Percentiles rank a stretch among this genome's conserved stretches.
These are phyloP conservation scores for Cyberlindnera saturnus DNA, from an alignment of 805 yeast genomes.

Conservation along the genomic window DNA sequence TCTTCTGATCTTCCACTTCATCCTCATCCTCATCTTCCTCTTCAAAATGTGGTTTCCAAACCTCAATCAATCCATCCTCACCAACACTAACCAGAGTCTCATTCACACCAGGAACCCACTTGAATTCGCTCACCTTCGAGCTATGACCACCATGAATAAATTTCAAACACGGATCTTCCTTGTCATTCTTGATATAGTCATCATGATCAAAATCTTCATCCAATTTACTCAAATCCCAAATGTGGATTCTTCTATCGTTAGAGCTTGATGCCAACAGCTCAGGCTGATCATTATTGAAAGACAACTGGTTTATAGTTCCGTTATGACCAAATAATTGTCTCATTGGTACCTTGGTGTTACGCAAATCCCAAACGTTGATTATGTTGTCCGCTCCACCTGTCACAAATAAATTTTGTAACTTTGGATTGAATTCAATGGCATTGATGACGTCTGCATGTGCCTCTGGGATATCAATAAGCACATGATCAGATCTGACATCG, in stretches of 20 bases:
- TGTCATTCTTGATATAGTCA: conserved; percentile 47
- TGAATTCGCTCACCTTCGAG: conserved; percentile 57
- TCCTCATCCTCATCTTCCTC: conserved; percentile 35
- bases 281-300: conserved; percentile 46
- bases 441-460: conserved; percentile 62
- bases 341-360: conserved; percentile 53
- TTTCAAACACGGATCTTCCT: conserved; percentile 68
- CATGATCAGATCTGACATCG: conserved; percentile 41
- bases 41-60: conserved; percentile 51
- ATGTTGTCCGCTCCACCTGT: conserved; percentile 76
- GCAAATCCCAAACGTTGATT: conserved; percentile 69
- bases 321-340: conserved; percentile 66
- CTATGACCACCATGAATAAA: conserved; percentile 90
- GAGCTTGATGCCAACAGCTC: conserved; percentile 50
- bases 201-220: conserved; percentile 50
- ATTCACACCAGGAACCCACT: conserved; percentile 56
- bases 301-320: conserved; percentile 47
- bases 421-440: conserved; percentile 61
- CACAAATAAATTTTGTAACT: conserved; percentile 46
- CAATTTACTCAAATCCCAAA: conserved; percentile 68
- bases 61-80: conserved; percentile 68
- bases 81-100: conserved; percentile 62
- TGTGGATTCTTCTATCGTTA: conserved; percentile 62
- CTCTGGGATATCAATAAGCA: conserved; percentile 34
- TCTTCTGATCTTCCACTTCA: conserved; percentile 11